Evolutionary conservation across 208 protist species (phyloP).

Genomic region (Entamoeba moshkovskii): DNA sequence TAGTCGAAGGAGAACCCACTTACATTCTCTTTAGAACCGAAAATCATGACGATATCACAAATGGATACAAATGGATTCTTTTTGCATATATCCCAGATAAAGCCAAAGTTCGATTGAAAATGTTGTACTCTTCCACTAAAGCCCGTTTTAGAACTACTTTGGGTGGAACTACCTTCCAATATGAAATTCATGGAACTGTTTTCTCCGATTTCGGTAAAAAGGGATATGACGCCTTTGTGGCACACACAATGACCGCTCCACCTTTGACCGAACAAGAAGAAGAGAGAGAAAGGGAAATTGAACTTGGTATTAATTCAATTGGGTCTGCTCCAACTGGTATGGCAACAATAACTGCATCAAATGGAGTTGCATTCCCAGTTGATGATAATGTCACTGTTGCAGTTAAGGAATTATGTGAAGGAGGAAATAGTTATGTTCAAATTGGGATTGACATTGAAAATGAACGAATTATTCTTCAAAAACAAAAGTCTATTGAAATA

Average conservation of each 20-base stretch:
- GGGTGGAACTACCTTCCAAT: background rate
- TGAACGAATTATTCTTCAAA: background rate
- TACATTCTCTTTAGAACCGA: background rate
- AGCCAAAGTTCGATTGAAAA: background rate
- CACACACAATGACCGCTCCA: background rate
- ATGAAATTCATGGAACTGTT: background rate
- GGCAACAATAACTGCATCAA: background rate
- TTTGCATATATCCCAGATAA: background rate
- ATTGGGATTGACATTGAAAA: background rate
- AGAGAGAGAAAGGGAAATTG: background rate
- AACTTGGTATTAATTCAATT: background rate
- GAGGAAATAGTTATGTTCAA: background rate
- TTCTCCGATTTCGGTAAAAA: background rate
- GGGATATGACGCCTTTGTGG: background rate
- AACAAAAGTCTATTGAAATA: background rate
- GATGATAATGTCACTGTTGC: background rate
- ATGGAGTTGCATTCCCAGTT: background rate
- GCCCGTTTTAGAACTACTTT: background rate
- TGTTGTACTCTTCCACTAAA: background rate
- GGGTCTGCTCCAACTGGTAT: background rate
- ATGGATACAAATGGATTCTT: background rate
- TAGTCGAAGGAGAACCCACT: background rate
- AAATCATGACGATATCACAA: background rate
- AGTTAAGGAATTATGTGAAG: background rate
- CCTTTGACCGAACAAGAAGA: background rate